phyloP scores from a whole-genome alignment of 805 yeast species.

The Lipomyces yamanashiensis region DNA sequence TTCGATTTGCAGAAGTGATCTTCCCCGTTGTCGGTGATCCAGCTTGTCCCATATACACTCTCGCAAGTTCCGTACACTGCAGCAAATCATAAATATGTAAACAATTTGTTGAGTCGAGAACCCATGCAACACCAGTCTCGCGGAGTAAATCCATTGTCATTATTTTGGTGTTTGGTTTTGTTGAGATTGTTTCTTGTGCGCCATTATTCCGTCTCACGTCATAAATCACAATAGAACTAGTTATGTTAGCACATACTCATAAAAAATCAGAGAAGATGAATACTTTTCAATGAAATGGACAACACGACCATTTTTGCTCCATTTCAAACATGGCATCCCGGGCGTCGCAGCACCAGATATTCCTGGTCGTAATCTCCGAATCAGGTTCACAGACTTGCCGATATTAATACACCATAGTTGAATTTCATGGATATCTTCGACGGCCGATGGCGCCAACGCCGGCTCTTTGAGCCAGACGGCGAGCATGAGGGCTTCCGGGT shows the following conservation, averaged over 20 bases:
- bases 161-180: slow-evolving; percentile 15
- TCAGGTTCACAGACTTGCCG: slow-evolving; percentile 30
- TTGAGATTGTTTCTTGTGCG: slow-evolving; percentile 21
- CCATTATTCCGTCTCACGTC: slow-evolving; percentile 36
- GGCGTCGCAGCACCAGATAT: slow-evolving; percentile 4
- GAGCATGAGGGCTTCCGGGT: slow-evolving; percentile 31
- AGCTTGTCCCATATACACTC: slow-evolving; percentile 10
- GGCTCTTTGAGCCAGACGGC: slow-evolving; percentile 19
- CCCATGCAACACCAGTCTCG: slow-evolving; percentile 36
- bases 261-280: not conserved
- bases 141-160: slow-evolving; percentile 28
- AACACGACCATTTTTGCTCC: slow-evolving; percentile 37
- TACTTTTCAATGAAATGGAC: slow-evolving; percentile 23
- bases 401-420: slow-evolving; percentile 34
- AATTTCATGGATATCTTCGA: slow-evolving; percentile 14
- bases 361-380: slow-evolving; percentile 23
- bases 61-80: slow-evolving; percentile 19
- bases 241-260: not conserved
- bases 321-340: slow-evolving; percentile 14
- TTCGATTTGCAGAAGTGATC: too few species aligned
- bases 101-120: slow-evolving; percentile 23
- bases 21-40: not conserved
- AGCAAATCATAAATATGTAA: slow-evolving; percentile 32
- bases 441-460: not conserved
- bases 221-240: slow-evolving; percentile 23